Conservation (phyloP, 2,329 filamentous ascomycete species). For the Diplodia intermedia region DNA sequence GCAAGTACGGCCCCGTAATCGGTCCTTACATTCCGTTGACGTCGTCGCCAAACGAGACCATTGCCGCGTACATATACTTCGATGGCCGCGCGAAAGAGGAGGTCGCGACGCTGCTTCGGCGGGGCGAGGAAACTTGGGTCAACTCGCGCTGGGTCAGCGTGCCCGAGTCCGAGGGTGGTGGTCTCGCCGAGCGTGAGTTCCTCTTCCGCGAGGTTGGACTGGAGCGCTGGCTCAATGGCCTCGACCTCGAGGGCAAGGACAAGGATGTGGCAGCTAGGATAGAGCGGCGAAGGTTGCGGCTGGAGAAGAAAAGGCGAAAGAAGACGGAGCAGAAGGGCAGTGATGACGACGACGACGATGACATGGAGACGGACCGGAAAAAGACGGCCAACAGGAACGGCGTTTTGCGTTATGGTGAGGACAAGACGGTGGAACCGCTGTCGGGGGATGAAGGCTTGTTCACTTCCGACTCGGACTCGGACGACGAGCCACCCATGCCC, state of each 20-base stretch:
- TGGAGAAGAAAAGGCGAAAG: constrained; percentile 87
- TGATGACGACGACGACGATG: constrained; percentile 53
- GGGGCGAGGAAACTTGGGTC: constrained; percentile 98
- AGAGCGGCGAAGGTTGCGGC: constrained; percentile 66
- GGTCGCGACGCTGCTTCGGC: constrained; percentile 88
- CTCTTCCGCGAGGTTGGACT: constrained; percentile 95
- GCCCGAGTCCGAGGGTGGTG: constrained; percentile 87
- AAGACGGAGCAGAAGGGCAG: constrained; percentile 64
- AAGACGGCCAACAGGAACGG: constrained; percentile 53
- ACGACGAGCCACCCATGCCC: constrained; percentile 84
- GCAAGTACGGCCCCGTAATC: constrained; percentile 65
- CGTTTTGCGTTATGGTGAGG: constrained; percentile 80
- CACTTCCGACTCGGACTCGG: constrained; percentile 71
- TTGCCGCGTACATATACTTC: constrained; percentile 99
- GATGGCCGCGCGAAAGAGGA: constrained; percentile 95
- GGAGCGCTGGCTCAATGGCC: constrained; percentile 93
- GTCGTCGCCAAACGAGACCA: constrained; percentile 91
- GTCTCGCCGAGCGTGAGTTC: constrained; percentile 94
- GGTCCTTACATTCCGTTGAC: constrained; percentile 92
- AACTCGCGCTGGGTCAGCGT: constrained; percentile 98
- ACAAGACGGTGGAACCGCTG: constrained; percentile 74
- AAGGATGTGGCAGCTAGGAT: constrained; percentile 81
- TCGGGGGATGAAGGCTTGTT: constrained; percentile 72
- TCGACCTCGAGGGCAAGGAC: constrained; percentile 86
- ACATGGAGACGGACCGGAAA: constrained; percentile 48